These are phyloP conservation scores for Piromyces sp. DNA, from an alignment of 192 early-diverging fungal species.

Conservation along the genomic window DNA sequence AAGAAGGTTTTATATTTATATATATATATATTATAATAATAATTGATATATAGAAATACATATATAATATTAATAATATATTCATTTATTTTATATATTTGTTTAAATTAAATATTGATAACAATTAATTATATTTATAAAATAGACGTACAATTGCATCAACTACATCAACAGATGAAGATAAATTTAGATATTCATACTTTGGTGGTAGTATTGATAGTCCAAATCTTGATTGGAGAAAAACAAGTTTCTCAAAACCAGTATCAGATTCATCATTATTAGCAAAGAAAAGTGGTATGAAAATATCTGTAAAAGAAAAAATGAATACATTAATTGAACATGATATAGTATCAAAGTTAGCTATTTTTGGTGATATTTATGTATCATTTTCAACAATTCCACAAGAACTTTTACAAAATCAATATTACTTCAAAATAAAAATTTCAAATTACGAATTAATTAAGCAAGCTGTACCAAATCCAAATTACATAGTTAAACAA, in stretches of 20 bases:
- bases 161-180: not conserved
- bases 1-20: not conserved
- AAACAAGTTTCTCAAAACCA: not conserved
- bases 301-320: not conserved
- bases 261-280: not conserved
- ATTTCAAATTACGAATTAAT: not conserved
- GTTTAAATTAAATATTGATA: no score
- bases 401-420: not conserved
- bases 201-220: not conserved
- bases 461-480: not conserved
- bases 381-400: not conserved
- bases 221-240: not conserved
- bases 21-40: not conserved
- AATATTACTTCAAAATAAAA: not conserved
- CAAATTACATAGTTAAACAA: not conserved
- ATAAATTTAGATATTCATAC: not conserved
- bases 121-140: not conserved
- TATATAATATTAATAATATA: no score
- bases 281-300: not conserved
- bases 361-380: not conserved
- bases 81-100: no score
- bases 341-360: not conserved
- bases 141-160: not conserved
- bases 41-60: not conserved
- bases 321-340: not conserved